Evolutionary conservation across 495 filamentous ascomycete genomes (phyloP), one percentile per base, ranked within the genome.

Genomic region (Xylaria castorea): DNA sequence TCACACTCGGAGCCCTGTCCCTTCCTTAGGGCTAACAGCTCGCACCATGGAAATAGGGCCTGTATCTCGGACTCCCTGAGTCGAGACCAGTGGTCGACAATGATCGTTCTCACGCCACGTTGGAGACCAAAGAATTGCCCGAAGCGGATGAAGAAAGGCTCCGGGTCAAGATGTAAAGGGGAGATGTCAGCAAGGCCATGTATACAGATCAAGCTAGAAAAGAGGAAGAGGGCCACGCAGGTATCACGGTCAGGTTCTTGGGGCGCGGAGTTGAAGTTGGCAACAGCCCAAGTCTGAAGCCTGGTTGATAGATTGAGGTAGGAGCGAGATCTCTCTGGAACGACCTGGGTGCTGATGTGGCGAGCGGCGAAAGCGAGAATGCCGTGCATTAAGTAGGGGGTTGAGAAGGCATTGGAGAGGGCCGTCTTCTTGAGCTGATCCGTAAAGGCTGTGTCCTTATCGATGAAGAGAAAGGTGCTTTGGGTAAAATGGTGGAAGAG

Each of bases 161-260:
- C 68, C 57, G 68, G 53, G 12, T 32, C 25, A 1, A 46, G 36
- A 32, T 14, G 3, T 14, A 48, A 16, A 20, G 12, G 38, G 1
- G 53, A 25, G 11, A 61, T 36, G 30, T 69, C 67, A 5, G 38
- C 34, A 34, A 69, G 51, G 18, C 67, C 53, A 16, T 69, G 67
- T 16, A 61, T 34, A 12, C 51, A 69, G 9, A 81, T 71, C 5
- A 83, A 27, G 60, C 79, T 81, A 2, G 78, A 73, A 46, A 82
- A 83, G 64, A 75, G 74, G n/a, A 84, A 62, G 7, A 83, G 67
- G 1, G 83, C 80, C 20, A 83, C 67, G 68, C 81, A 80, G 27
- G 82, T 82, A 4, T 80, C 30, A 1, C 51, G 36, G 2, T 74
- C 71, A 1, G 73, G 63, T n/a, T 77, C 57, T 11, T 68, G 46